Base-by-base conservation (phyloP, 257 asterid species). In the Thymus mandschuricus region DNA sequence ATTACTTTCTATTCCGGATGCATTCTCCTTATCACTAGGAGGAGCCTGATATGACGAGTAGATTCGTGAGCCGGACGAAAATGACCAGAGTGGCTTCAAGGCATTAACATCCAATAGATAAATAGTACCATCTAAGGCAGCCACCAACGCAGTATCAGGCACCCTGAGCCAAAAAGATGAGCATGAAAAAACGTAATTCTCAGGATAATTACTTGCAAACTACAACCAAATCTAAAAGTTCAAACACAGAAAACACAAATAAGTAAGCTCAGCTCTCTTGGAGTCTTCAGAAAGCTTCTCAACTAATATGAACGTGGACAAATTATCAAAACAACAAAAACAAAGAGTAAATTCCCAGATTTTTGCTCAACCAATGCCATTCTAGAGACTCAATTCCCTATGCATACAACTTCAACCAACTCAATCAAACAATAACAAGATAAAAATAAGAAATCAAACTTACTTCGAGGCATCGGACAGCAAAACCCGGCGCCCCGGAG, bases 21-120 rank as follows among this genome's bases (percentile, higher is more conserved):
- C 58, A 79, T 78, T 86, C 60, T 84, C 94, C 60, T 63, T 80
- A 69, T 86, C 86, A 68, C 65, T 64, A 76, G 66, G 56, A 63
- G 96, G 86, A 46, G 96, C 95, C 81, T 94, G 99, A 77, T 91
- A 89, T 30, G 99, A 89, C 64, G 97, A 86, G 83, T 94, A 91
- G 69, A 94, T 91, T 69, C 83, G 65, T 46, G 89, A 68, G 51
- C 99, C 99, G 1, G 97, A 84, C 34, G 88, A 76, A 84, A 94
- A 91, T 59, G 96, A 91, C 99, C 99, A 91, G 76, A 91, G 80
- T 33, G 95, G 89, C 69, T 84, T 86, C 75, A 60, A 13, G 13
- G 97, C 84, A 69, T 79, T 86, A 61, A 81, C 88, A 67, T 93
- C 96, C 86, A 86, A 40, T 44, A 91, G 81, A 75, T 86, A 68